Percentiles rank a stretch among this genome's conserved stretches.
These are phyloP conservation scores for Secale cereale DNA, from an alignment of 176 grass and related monocot species.

Conservation along the genomic window DNA sequence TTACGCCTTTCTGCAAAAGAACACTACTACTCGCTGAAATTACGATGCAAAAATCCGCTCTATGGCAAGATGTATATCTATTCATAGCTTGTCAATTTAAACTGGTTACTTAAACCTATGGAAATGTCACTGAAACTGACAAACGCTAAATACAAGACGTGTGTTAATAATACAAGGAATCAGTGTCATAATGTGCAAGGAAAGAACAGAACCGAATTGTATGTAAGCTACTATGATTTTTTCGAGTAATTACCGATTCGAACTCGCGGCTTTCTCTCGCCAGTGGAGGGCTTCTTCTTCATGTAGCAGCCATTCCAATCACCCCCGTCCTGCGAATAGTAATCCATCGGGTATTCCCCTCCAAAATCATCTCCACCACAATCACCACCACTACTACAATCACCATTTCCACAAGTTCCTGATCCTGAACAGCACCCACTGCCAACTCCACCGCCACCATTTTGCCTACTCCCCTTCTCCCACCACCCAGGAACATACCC, in stretches of 20 bases:
- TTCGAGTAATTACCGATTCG: constrained; percentile 37
- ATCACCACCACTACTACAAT: constrained; percentile 11
- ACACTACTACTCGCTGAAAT: neutral
- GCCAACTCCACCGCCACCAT: neutral
- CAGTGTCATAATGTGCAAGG: neutral
- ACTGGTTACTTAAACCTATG: neutral
- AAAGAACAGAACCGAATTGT: neutral
- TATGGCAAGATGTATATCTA: neutral
- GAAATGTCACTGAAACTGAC: neutral
- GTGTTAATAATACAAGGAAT: neutral
- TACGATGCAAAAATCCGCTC: neutral
- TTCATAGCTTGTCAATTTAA: neutral
- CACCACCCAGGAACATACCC: constrained; percentile 92
- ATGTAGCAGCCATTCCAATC: constrained; percentile 96
- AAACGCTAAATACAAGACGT: neutral
- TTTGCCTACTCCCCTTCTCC: constrained; percentile 53
- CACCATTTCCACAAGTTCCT: constrained; percentile 12
- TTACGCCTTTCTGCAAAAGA: neutral
- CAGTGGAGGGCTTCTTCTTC: constrained; percentile 57
- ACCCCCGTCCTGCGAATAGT: constrained; percentile 86
- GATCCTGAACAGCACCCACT: constrained; percentile 32
- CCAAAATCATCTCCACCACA: constrained; percentile 35
- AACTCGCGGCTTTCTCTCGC: constrained; percentile 35
- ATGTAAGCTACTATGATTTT: neutral
- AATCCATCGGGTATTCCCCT: constrained; percentile 88